Evolutionary conservation across 2,329 filamentous ascomycete species (phyloP).

Genomic region (Alternaria ventricosa): DNA sequence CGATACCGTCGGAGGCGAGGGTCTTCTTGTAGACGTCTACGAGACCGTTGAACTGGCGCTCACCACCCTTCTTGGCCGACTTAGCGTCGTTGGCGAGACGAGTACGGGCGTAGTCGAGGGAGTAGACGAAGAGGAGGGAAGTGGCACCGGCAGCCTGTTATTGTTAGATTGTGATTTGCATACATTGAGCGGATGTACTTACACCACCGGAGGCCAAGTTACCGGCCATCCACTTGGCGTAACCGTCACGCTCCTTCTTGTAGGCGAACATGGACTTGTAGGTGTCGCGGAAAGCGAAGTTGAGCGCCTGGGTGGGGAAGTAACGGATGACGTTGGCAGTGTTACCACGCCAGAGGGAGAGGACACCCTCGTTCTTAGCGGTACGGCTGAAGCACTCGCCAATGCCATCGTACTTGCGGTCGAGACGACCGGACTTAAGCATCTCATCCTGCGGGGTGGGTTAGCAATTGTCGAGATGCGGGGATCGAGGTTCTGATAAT

Average conservation of each 20-base stretch:
- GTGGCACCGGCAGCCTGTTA: constrained; percentile 92
- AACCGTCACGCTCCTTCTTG: constrained; percentile 99
- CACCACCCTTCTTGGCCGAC: constrained; percentile 95
- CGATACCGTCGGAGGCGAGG: constrained; percentile 96
- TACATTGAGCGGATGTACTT: constrained; percentile 55
- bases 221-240: constrained; percentile 98
- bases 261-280: constrained; percentile 99
- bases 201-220: constrained; percentile 99
- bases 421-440: constrained; percentile 97
- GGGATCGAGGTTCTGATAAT: constrained; percentile 31
- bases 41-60: constrained; percentile 99
- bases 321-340: constrained; percentile 99
- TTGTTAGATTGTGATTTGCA: constrained; percentile 16
- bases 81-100: constrained; percentile 99
- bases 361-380: constrained; percentile 86
- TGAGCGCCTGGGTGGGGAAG: constrained; percentile 99
- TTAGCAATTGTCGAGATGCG: constrained; percentile 24
- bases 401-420: constrained; percentile 96
- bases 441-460: constrained; percentile 85
- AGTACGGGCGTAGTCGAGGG: constrained; percentile 99
- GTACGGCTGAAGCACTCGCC: constrained; percentile 94
- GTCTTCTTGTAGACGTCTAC: constrained; percentile 99
- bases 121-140: constrained; percentile 99
- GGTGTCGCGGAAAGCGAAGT: constrained; percentile 99
- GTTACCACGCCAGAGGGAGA: constrained; percentile 99